Base-by-base conservation (phyloP, 164 flowering plant genomes). In the Tinospora cordifolia region DNA sequence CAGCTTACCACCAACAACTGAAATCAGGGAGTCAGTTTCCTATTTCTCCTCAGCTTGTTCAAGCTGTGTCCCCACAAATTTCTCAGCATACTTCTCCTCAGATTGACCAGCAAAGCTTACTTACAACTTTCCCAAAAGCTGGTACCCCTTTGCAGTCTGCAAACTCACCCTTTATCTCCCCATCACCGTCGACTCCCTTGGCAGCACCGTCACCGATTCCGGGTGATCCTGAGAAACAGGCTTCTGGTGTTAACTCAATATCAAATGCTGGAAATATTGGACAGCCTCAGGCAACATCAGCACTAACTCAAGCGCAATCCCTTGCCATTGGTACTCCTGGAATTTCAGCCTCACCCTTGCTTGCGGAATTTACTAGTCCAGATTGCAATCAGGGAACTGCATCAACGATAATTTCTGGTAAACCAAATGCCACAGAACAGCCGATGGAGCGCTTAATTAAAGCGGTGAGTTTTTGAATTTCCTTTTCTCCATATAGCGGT, bases 321-420 rank as follows among this genome's bases (percentile, higher is more conserved):
- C 87, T 89, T 81, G 90, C 94, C 41, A 89, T 92, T 75, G 93
- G 88, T 34, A 90, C 95, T 66, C 95, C 97, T 75, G 98, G 97
- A 74, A 89, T 92, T 76, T 88, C 98, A 22, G 93, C 97, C 49
- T 94, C 97, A n/a, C 97, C 95, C 34, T 81, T 90, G 76, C 88
- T 89, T 26, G 93, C 90, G 8, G 95, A 93, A 75, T 86, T 80
- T 68, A 82, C 83, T 60, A 81, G 63, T 57, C 41, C 79, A 25
- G 93, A 90, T 78, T 88, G 82, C 10, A 76, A 73, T 77, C 89
- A 84, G 79, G 93, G 79, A 30, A 78, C 67, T 78, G 78, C 82
- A 59, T 70, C 81, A 22, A 47, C 84, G 71, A 49, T 75, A 36
- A 68, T 75, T 54, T 64, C 87, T 75, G 84, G 89, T 62, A 90